Base-by-base conservation (phyloP, 2,329 filamentous ascomycete genomes). In the Eutypella sp. region DNA sequence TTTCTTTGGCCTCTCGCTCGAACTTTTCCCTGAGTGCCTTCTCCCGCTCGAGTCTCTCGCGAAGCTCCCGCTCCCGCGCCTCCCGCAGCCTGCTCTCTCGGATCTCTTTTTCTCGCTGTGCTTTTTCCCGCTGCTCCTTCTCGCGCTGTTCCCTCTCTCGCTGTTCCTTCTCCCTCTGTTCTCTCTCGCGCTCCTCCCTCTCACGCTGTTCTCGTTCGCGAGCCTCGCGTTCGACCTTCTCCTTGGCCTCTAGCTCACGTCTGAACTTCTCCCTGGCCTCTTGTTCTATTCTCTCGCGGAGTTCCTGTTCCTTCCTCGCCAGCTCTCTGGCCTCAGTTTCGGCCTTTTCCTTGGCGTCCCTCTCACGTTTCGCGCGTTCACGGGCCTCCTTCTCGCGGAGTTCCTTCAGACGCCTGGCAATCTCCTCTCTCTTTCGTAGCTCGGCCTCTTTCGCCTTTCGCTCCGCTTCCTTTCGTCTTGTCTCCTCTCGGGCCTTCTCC, bases 401-500 rank as follows among this genome's bases (percentile, higher is more conserved):
- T 52, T 82, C 78, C 25, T 69, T 75, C 2, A 81, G 60, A 44
- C 72, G 67, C 47, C 68, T 74, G 29, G 75, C 69, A 3, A 74
- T 67, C n/a, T 81, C 78, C 27, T 81, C 78, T 34, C 73, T 75
- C 50, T 75, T 71, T 52, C 79, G 79, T 51, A 78, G 74, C 51
- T 85, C 82, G 3, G 78, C 80, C 51, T 82, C 79, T 50, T 72
- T 76, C 2, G 69, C 69, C 57, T 75, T 83, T 10, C 81, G 79
- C 52, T 85, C 81, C 52, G 84, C 82, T 53, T 85, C 82, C 45
- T 76, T 75, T 47, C 72, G 76, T 37, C 78, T 71, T 18, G 78
- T 84, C 53, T 87, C 83, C 57, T 87, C 84, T 44, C 83, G 72
- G 3, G 82, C 84, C 60, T 80, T 85, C 54, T 87, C 82, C 84